Evolutionary conservation across 164 flowering plant genomes (phyloP), one percentile per base, ranked within the genome.

Genomic region (Sedum album): DNA sequence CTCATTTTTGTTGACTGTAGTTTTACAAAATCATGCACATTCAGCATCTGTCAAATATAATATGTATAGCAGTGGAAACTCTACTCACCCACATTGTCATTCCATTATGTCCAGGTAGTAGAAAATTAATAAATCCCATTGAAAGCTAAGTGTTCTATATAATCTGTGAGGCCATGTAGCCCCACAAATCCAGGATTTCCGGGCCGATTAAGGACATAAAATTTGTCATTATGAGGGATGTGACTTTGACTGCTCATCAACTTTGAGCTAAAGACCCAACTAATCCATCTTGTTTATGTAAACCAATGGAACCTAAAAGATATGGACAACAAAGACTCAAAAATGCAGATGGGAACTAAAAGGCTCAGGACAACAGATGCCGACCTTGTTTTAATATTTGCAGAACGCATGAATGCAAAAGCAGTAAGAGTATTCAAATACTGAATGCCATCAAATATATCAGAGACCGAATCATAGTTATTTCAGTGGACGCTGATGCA

Each of bases 161-260:
- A 53, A n/a, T n/a, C n/a, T n/a, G n/a, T n/a, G n/a, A 53, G 30
- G 13, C 1, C 25, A 21, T 53, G 11, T 53, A 21, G 6, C 61
- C 61, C 61, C 61, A 55, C 61, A 55, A 55, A 55, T 55, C 61
- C 61, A 25, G 61, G 61, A 55, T 55, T 55, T 55, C 31, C 61
- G 31, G 31, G 20, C 31, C 14, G 31, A 55, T 55, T 55, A 53
- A 53, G 26, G 25, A 21, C 26, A 23, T 53, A 9, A 55, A 55
- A 1, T 25, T 28, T 55, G 61, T 55, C 61, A 18, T 55, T 28
- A 55, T 18, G 17, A 10, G 61, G 31, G 60, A 17, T 55, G 31
- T 55, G 61, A 55, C 31, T 26, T 55, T 49, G 55, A 49, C 55
- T 49, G 6, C 8, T 18, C 55, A 49, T 49, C 55, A 18, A 49